Evolutionary conservation across 2,329 filamentous ascomycete species (phyloP).

Genomic region (Beauveria australis): DNA sequence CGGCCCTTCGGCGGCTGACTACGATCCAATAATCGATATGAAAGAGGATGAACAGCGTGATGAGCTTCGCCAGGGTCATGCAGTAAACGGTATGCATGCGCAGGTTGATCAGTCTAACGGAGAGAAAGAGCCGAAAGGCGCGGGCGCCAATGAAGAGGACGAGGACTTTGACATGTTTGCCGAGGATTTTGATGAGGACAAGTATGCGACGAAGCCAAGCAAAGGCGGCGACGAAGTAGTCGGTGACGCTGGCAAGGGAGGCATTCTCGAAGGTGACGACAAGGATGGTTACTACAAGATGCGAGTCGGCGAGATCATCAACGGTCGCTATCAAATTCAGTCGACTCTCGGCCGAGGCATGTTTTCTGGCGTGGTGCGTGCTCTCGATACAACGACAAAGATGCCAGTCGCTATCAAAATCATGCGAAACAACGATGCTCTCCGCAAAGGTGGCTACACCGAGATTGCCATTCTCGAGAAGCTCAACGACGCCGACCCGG

Average conservation of each 20-base stretch:
- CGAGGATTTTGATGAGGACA: constrained; percentile 63
- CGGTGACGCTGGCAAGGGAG: constrained; percentile 60
- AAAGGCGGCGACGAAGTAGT: constrained; percentile 36
- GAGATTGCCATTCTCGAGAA: constrained; percentile 91
- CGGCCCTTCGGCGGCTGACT: constrained; percentile 85
- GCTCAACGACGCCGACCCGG: constrained; percentile 74
- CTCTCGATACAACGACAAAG: constrained; percentile 66
- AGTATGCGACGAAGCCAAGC: constrained; percentile 47
- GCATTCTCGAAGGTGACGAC: constrained; percentile 87
- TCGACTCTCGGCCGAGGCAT: constrained; percentile 86
- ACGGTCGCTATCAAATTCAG: constrained; percentile 82
- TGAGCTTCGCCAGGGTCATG: constrained; percentile 53
- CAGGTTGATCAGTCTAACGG: constrained; percentile 22
- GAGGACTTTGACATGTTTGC: constrained; percentile 88
- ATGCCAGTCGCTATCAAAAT: constrained; percentile 92
- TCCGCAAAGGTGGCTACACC: constrained; percentile 84
- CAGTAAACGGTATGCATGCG: constrained; percentile 39
- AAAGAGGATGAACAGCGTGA: constrained; percentile 69
- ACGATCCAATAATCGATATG: constrained; percentile 85
- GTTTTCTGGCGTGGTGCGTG: constrained; percentile 92
- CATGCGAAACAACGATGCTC: constrained; percentile 90
- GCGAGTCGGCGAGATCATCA: constrained; percentile 81
- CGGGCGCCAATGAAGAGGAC: constrained; percentile 47
- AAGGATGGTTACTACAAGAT: constrained; percentile 95
- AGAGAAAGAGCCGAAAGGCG: constrained; percentile 26